A percentile compares a stretch with the other conserved stretches of the same genome.
Conservation (phyloP, 192 early-diverging fungal genomes). For the Coemansia guatemalensis region DNA sequence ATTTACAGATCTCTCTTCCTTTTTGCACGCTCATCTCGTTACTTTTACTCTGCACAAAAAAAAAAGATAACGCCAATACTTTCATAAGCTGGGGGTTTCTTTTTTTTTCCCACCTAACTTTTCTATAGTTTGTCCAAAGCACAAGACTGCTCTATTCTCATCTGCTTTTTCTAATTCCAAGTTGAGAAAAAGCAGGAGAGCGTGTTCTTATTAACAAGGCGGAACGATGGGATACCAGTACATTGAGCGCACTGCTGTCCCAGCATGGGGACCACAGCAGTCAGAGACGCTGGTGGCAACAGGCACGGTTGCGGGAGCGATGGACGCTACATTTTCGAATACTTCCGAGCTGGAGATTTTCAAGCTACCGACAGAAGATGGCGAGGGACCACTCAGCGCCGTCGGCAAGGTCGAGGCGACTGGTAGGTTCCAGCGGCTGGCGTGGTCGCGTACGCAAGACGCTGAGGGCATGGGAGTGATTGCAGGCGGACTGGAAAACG, state of each 20-base stretch:
- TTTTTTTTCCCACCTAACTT: too few relatives aligned
- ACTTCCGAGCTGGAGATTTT: conserved; percentile 88
- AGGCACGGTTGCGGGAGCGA: conserved; percentile 93
- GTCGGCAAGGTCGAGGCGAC: conserved; percentile 36
- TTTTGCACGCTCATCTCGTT: too few relatives aligned
- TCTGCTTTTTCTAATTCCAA: not conserved
- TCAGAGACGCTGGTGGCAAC: conserved; percentile 72
- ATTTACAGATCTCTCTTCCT: too few relatives aligned
- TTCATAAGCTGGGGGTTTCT: too few relatives aligned
- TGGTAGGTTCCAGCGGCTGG: conserved; percentile 81
- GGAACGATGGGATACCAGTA: conserved; percentile 44
- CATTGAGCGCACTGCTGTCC: conserved; percentile 75
- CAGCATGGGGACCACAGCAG: conserved; percentile 84
- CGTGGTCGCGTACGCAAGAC: conserved; percentile 59
- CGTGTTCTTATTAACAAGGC: not conserved
- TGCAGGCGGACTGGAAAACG: conserved; percentile 94
- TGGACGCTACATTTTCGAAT: conserved; percentile 94
- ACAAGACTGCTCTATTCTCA: not conserved
- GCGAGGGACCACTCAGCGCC: conserved; percentile 2
- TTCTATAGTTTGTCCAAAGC: too few relatives aligned
- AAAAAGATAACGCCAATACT: too few relatives aligned
- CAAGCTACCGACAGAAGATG: conserved; percentile 56
- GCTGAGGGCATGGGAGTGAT: conserved; percentile 63
- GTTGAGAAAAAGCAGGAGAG: not conserved
- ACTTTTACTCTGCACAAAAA: too few relatives aligned